Evolutionary conservation across 306 rosid genomes (phyloP).

Genomic region (Heteromeles arbutifolia): DNA sequence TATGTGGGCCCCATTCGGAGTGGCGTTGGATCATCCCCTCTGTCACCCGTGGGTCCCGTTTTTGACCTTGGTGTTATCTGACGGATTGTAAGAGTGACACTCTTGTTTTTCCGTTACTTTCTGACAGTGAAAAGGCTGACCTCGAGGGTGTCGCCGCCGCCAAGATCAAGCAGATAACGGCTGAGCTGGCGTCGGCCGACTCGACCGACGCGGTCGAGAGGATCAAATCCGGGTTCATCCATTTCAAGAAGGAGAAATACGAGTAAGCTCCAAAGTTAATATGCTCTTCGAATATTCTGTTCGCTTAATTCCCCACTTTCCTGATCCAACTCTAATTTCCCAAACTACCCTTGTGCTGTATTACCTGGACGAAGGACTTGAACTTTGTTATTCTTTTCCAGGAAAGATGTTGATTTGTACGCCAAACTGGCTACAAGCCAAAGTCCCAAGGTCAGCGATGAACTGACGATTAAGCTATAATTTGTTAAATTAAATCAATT

Average conservation of each 20-base stretch:
- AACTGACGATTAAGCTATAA: neutral
- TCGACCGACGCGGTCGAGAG: slow-evolving; percentile 51
- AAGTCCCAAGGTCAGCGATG: slow-evolving; percentile 73
- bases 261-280: slow-evolving; percentile 35
- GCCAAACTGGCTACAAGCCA: slow-evolving; percentile 71
- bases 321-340: neutral
- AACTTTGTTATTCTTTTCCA: slow-evolving; percentile 15
- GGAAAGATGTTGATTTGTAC: slow-evolving; percentile 63
- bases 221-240: slow-evolving; percentile 64
- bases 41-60: slow-evolving; percentile 3
- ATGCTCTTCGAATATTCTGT: slow-evolving; percentile 18
- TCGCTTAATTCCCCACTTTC: neutral
- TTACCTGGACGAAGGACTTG: neutral
- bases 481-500: neutral
- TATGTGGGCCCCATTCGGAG: slow-evolving; percentile 6
- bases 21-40: slow-evolving; percentile 1
- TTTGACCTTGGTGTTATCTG: neutral
- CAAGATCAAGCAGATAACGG: slow-evolving; percentile 65
- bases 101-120: neutral
- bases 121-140: slow-evolving; percentile 46
- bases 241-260: slow-evolving; percentile 68
- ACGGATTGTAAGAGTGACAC: neutral
- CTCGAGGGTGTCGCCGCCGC: slow-evolving; percentile 60
- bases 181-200: slow-evolving; percentile 37
- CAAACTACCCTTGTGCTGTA: neutral